Percentiles rank a stretch among this genome's conserved stretches.
Evolutionary conservation across 2,329 filamentous ascomycete genomes (phyloP).

Genomic region (Dothistroma pini): DNA sequence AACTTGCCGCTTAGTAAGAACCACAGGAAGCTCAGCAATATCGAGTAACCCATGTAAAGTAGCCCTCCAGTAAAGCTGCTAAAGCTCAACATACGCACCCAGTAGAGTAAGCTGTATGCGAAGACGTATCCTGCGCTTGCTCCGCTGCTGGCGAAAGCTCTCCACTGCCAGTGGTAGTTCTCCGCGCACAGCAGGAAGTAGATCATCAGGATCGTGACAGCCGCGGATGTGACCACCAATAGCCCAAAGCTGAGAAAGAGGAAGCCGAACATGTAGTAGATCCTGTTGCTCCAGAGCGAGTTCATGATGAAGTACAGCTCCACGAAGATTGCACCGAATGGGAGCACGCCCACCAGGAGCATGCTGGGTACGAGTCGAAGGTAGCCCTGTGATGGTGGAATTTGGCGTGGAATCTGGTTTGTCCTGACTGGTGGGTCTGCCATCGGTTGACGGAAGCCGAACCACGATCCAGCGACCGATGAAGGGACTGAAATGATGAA

Average conservation of each 20-base stretch:
- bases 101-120: conserved; percentile 84
- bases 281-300: conserved; percentile 96
- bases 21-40: conserved; percentile 82
- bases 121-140: conserved; percentile 92
- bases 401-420: conserved; percentile 97
- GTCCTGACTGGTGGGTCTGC: conserved; percentile 82
- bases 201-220: conserved; percentile 88
- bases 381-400: conserved; percentile 78
- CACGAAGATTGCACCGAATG: conserved; percentile 95
- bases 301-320: conserved; percentile 99
- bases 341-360: conserved; percentile 85
- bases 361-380: conserved; percentile 85
- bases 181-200: conserved; percentile 96
- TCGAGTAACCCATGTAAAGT: conserved; percentile 89
- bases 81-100: conserved; percentile 81
- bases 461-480: conserved; percentile 84
- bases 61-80: conserved; percentile 81
- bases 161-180: conserved; percentile 99
- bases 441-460: conserved; percentile 72
- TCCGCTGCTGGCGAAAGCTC: conserved; percentile 85
- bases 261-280: conserved; percentile 99
- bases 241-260: conserved; percentile 95
- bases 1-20: conserved; percentile 88
- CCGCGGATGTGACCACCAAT: conserved; percentile 92
- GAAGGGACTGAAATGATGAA: conserved; percentile 94